Evolutionary conservation across 306 rosid genomes (phyloP).

Genomic region (Dicorynia guianensis): DNA sequence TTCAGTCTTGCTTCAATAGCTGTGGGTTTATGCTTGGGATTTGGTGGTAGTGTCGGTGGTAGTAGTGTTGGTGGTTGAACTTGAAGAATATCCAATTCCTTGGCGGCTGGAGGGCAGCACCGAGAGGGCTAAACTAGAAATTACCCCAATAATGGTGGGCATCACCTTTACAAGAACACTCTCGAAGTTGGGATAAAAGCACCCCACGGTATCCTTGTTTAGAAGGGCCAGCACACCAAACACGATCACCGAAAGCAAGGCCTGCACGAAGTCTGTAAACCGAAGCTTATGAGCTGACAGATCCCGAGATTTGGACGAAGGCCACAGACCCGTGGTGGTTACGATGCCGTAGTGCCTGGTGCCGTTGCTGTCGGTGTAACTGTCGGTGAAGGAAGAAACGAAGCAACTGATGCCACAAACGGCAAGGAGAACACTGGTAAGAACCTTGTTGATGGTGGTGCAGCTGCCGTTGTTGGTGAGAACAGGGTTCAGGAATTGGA

Average conservation of each 20-base stretch:
- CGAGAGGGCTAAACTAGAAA: slow-evolving; percentile 57
- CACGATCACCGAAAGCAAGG: slow-evolving; percentile 53
- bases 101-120: slow-evolving; percentile 72
- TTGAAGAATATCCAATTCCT: slow-evolving; percentile 77
- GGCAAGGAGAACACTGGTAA: slow-evolving; percentile 43
- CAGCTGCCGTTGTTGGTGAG: slow-evolving; percentile 72
- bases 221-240: slow-evolving; percentile 64
- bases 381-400: slow-evolving; percentile 71
- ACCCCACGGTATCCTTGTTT: slow-evolving; percentile 61
- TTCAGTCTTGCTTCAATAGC: too few relatives aligned
- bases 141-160: slow-evolving; percentile 63
- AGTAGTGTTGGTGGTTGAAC: too few relatives aligned
- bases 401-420: slow-evolving; percentile 63
- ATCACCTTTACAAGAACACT: slow-evolving; percentile 54
- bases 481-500: slow-evolving; percentile 72
- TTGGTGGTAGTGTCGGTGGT: not conserved
- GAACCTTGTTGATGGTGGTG: slow-evolving; percentile 52
- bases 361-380: slow-evolving; percentile 63
- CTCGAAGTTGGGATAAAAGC: slow-evolving; percentile 70
- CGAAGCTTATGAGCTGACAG: slow-evolving; percentile 53
- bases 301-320: slow-evolving; percentile 48
- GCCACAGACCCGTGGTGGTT: slow-evolving; percentile 71
- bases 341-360: slow-evolving; percentile 60
- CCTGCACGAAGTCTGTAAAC: slow-evolving; percentile 75
- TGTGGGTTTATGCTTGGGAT: too few relatives aligned